A percentile compares a stretch with the other conserved stretches of the same genome.
Conservation (phyloP, 164 flowering plant genomes). For the Vitis rotundifolia region DNA sequence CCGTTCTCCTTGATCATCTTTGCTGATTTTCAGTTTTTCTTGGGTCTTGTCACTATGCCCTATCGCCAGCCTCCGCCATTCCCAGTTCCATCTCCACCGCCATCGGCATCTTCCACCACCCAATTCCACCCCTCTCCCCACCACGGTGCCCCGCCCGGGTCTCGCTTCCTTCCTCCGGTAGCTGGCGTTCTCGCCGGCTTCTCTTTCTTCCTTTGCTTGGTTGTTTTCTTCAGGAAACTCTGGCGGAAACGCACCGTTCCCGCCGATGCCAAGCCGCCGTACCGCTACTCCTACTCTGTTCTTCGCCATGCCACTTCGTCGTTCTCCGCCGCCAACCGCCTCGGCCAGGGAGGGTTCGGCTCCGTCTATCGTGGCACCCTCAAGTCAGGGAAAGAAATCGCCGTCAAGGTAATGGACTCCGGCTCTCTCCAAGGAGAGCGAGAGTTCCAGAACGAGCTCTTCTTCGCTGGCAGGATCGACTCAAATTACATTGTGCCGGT, state of each 20-base stretch:
- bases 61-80: conserved; percentile 26
- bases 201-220: conserved; percentile 29
- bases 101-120: not conserved
- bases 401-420: conserved; percentile 86
- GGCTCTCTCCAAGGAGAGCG: conserved; percentile 88
- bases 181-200: conserved; percentile 34
- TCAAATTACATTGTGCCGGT: conserved; percentile 45
- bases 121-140: conserved; percentile 4
- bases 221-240: conserved; percentile 26
- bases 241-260: conserved; percentile 58
- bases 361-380: conserved; percentile 66
- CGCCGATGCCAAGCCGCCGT: conserved; percentile 56
- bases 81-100: conserved; percentile 5
- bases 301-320: conserved; percentile 75
- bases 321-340: conserved; percentile 58
- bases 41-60: conserved; percentile 33
- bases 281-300: conserved; percentile 52
- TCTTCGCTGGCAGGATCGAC: conserved; percentile 50
- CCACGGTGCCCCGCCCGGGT: conserved; percentile 20
- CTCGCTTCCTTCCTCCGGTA: conserved; percentile 18
- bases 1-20: not conserved
- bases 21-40: not conserved
- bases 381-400: conserved; percentile 37
- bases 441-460: conserved; percentile 88
- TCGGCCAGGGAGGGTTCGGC: conserved; percentile 97